Base-by-base conservation (phyloP, 768 basidiomycete genomes). In the Suillus fuscotomentosus region DNA sequence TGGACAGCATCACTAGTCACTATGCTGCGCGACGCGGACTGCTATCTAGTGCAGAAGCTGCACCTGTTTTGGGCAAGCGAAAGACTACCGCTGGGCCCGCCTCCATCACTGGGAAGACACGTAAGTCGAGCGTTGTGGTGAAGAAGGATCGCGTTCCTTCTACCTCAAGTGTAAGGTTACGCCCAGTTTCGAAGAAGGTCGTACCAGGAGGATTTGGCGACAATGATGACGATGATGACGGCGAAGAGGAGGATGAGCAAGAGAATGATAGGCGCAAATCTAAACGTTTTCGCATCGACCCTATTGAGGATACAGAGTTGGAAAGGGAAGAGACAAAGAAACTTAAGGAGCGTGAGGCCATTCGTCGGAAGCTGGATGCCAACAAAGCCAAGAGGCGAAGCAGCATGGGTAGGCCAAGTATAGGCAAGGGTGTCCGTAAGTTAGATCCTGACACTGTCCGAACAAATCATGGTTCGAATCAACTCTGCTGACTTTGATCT, bases 351-450 rank as follows among this genome's bases (percentile, higher is more conserved):
- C 78, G 77, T 55, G 87, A 90, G 53, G 86, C 83, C 0, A 83
- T 90, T 54, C 83, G 84, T 66, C 82, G 85, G 69, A 87, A 84
- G 75, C 76, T 92, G 8, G 89, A 92, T 63, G 77, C 81, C 17
- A 90, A 83, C 71, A 87, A 85, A 66, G 88, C 89, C 13, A 82
- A 83, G 71, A 80, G 91, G 68, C 81, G 89, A 70, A 92, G 91
- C 68, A 92, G 90, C 66, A 82, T 81, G 68, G 87, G 83, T 8
- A 70, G 80, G 66, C 68, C 71, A 31, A 84, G 82, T 68, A 67
- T 79, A 9, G 77, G 70, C n/a, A 72, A 68, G 77, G 81, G 81
- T 66, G 67, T 78, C 51, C 71, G 77, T 65, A 80, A 76, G 36
- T 73, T 80, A 60, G 70, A 77, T 41, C 66, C 83, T 86, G 69